These are phyloP conservation scores for Zygoascus tannicola DNA, from an alignment of 805 yeast species.

Conservation along the genomic window DNA sequence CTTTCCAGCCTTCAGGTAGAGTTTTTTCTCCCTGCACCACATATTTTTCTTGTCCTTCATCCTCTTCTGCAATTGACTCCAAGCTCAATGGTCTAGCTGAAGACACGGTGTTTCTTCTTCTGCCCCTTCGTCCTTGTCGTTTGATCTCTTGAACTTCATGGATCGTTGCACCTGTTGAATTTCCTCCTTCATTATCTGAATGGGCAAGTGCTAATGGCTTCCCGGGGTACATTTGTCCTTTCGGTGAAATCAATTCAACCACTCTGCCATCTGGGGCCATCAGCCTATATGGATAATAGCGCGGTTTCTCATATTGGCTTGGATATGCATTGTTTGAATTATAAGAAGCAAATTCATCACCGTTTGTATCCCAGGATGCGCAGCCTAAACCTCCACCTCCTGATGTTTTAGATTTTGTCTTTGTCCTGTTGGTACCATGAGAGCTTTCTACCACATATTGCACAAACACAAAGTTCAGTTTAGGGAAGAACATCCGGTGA, in stretches of 20 bases:
- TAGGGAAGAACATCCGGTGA: conserved; percentile 2
- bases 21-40: no score
- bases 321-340: background rate
- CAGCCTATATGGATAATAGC: no score
- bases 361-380: background rate
- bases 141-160: no score
- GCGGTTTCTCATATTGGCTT: background rate
- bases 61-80: background rate
- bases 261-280: no score
- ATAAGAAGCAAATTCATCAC: background rate
- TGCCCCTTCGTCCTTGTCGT: background rate
- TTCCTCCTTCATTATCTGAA: no score
- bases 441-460: background rate
- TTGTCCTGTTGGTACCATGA: no score
- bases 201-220: no score
- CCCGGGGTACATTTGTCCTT: no score
- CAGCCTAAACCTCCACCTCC: background rate
- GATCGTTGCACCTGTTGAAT: no score
- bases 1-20: background rate
- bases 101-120: background rate
- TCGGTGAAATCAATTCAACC: no score
- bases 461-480: background rate
- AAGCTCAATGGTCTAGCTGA: background rate
- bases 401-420: no score
- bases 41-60: background rate